A percentile compares a stretch with the other conserved stretches of the same genome.
Evolutionary conservation across 2,329 filamentous ascomycete genomes (phyloP).

Genomic region (Incumbomyces lentus): DNA sequence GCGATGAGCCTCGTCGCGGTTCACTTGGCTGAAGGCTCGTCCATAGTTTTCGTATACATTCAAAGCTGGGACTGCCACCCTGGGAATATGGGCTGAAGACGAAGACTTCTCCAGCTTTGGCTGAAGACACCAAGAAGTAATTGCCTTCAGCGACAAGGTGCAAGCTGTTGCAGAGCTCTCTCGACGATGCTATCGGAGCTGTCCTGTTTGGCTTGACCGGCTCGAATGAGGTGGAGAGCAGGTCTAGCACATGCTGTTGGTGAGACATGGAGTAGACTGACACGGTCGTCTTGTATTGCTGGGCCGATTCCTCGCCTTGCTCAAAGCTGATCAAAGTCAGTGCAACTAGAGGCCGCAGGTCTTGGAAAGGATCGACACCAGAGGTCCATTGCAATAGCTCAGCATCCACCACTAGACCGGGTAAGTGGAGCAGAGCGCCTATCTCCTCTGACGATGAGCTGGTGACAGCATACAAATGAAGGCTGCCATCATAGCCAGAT

Average conservation of each 20-base stretch:
- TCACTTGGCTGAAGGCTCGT: conserved; percentile 59
- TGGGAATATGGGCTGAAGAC: conserved; percentile 46
- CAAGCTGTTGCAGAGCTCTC: conserved; percentile 61
- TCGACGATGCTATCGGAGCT: conserved; percentile 57
- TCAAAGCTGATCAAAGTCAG: conserved; percentile 62
- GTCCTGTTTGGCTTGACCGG: conserved; percentile 43
- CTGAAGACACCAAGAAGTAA: conserved; percentile 65
- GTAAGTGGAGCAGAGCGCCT: conserved; percentile 62
- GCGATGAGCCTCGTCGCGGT: conserved; percentile 35
- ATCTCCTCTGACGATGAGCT: conserved; percentile 61
- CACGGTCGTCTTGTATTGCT: conserved; percentile 59
- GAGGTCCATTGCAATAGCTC: conserved; percentile 67
- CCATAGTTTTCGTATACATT: conserved; percentile 84
- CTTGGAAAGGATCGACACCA: conserved; percentile 41
- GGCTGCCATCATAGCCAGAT: conserved; percentile 66
- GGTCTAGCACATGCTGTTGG: conserved; percentile 58
- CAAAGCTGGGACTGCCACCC: conserved; percentile 31
- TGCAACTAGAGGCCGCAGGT: conserved; percentile 62
- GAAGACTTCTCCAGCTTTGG: conserved; percentile 77
- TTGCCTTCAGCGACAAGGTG: conserved; percentile 62
- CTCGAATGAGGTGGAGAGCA: conserved; percentile 61
- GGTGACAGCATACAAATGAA: conserved; percentile 65
- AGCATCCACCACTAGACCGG: conserved; percentile 69
- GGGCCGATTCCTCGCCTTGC: conserved; percentile 30
- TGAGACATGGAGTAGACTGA: conserved; percentile 78